Conservation (phyloP, 2,329 filamentous ascomycete genomes). For the Aspergillus neotritici region DNA sequence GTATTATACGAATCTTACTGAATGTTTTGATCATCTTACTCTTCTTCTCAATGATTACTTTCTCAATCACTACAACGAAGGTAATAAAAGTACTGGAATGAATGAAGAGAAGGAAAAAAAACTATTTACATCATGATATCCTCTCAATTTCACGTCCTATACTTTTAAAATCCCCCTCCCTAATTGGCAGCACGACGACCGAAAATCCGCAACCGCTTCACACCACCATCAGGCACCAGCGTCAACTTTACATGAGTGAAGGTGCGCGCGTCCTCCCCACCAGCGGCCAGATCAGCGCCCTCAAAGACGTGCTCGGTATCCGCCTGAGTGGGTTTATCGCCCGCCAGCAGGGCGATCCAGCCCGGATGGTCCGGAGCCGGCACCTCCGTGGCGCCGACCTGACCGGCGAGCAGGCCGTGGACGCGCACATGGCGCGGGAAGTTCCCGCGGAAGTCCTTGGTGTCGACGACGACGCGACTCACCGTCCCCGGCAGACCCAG, state of each 20-base stretch:
- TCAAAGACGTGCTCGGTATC: slow-evolving; percentile 40
- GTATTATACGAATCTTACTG: too few species aligned
- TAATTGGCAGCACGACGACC: slow-evolving; percentile 34
- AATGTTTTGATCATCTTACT: too few species aligned
- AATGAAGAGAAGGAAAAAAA: too few species aligned
- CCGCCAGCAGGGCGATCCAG: slow-evolving; percentile 35
- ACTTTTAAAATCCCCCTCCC: too few species aligned
- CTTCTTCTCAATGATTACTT: too few species aligned
- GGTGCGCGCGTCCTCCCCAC: slow-evolving; percentile 59
- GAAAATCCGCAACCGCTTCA: slow-evolving; percentile 78
- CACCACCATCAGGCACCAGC: slow-evolving; percentile 88
- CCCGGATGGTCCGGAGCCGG: slow-evolving; percentile 30
- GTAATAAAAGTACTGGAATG: too few species aligned
- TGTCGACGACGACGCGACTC: slow-evolving; percentile 38
- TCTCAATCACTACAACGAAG: too few species aligned
- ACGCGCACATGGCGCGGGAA: slow-evolving; percentile 39
- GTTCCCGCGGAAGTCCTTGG: slow-evolving; percentile 43
- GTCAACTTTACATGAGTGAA: slow-evolving; percentile 85
- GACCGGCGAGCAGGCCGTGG: slow-evolving; percentile 26
- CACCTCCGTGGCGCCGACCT: slow-evolving; percentile 17
- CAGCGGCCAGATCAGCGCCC: slow-evolving; percentile 47
- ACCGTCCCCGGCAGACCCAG: slow-evolving; percentile 37
- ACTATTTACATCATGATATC: too few species aligned
- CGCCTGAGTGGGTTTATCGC: slow-evolving; percentile 34
- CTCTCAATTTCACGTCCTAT: too few species aligned